Percentiles rank a stretch among this genome's conserved stretches.
Conservation (phyloP, 2,329 filamentous ascomycete genomes). For the Diplodia mutila region DNA sequence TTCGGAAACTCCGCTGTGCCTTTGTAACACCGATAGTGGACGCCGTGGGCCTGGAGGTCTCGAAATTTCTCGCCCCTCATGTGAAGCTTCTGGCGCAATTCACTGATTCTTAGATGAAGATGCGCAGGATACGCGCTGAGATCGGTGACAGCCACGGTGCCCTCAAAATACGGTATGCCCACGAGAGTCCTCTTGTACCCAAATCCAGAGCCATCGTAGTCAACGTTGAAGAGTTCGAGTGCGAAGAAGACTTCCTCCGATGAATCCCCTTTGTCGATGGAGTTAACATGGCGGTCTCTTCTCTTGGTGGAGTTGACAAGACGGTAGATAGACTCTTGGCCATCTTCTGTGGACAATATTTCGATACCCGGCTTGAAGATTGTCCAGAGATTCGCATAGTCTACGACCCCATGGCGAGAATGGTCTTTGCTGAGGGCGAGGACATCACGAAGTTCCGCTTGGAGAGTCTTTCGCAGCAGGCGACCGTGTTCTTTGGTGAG, state of each 20-base stretch:
- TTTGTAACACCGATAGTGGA: slow-evolving; percentile 55
- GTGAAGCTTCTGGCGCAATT: slow-evolving; percentile 46
- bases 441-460: slow-evolving; percentile 47
- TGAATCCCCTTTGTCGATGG: no score
- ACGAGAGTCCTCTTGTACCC: slow-evolving; percentile 36
- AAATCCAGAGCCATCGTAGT: slow-evolving; percentile 43
- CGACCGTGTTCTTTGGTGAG: slow-evolving; percentile 44
- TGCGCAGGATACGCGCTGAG: slow-evolving; percentile 51
- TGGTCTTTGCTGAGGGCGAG: slow-evolving; percentile 47
- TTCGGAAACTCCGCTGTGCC: slow-evolving; percentile 39
- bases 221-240: slow-evolving; percentile 40
- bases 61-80: slow-evolving; percentile 54
- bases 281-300: no score
- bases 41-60: slow-evolving; percentile 45
- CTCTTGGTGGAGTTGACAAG: slow-evolving; percentile 35
- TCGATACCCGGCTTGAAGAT: slow-evolving; percentile 45
- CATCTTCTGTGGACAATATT: slow-evolving; percentile 40
- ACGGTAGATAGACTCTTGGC: slow-evolving; percentile 39
- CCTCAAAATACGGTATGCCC: slow-evolving; percentile 37
- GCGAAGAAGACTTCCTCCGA: slow-evolving; percentile 42
- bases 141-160: slow-evolving; percentile 48
- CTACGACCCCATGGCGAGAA: slow-evolving; percentile 45
- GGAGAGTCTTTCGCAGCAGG: slow-evolving; percentile 43
- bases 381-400: slow-evolving; percentile 50
- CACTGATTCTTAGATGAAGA: slow-evolving; percentile 47